Base-by-base conservation (phyloP, 2,329 filamentous ascomycete species). In the Cercospora citrullina region DNA sequence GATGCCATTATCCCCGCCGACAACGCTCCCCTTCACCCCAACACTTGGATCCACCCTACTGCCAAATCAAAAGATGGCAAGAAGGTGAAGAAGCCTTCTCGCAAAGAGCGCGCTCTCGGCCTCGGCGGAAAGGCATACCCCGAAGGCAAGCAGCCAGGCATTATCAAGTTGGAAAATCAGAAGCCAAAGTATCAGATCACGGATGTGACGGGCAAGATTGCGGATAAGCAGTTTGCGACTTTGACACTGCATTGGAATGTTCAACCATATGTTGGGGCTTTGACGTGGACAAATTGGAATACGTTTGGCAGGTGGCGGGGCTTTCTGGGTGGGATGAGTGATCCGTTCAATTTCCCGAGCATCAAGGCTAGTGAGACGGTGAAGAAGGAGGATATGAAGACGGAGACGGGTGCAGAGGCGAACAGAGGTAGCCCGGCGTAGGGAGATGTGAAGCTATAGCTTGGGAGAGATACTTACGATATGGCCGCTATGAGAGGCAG, bases 131-230 rank as follows among this genome's bases (percentile, higher is more conserved):
- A 76, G 28, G 68, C 77, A 5, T 78, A 77, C 51, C 77, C 78
- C 5, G 65, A 73, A 4, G 72, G 74, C 57, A 65, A 63, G 6
- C 61, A 67, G 67, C 89, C 90, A 5, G 94, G 94, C 31, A 86
- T 91, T 63, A 81, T 98, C 45, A 86, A 87, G 66, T 85, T 98
- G 72, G 88, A 89, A 77, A 94, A 94, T 80, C 92, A 97, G 79
- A 91, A 90, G 77, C 91, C 94, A 2, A 99, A 99, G 81, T 99
- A 99, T 84, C 93, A 97, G 78, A 95, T 99, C 81, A 96, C 94
- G 4, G 93, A 97, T 79, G 91, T 94, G 10, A 87, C 86, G 10
- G 91, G 94, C 69, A 89, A 89, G 79, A 85, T 98, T 72, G 91
- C 92, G 57, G 86, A 90, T 76, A 84, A 88, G 60, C 83, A 86